phyloP scores from a whole-genome alignment of 306 rosid species.

The Notholithocarpus densiflorus region DNA sequence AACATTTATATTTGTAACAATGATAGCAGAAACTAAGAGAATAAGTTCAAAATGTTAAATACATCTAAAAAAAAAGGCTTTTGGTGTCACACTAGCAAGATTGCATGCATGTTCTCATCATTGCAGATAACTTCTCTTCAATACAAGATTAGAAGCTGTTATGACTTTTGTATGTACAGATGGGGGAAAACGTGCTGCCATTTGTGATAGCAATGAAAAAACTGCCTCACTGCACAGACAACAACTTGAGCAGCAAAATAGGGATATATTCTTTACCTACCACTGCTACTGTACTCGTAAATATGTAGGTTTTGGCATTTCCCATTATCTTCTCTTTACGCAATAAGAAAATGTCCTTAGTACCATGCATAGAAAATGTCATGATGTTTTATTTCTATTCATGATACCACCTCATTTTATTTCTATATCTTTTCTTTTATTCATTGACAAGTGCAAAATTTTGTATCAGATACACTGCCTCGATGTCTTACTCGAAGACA shows the following conservation, averaged over 20 bases:
- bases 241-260: constrained; percentile 45
- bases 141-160: background rate
- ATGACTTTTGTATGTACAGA: constrained; percentile 20
- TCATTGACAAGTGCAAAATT: background rate
- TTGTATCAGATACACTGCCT: constrained; percentile 68
- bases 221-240: constrained; percentile 47
- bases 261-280: constrained; percentile 63
- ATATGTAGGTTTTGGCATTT: constrained; percentile 48
- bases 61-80: background rate
- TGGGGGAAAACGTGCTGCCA: constrained; percentile 47
- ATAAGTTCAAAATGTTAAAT: background rate
- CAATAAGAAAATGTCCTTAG: background rate
- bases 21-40: background rate
- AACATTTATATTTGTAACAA: background rate
- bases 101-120: background rate
- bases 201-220: constrained; percentile 37
- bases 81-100: background rate
- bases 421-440: background rate
- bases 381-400: background rate
- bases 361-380: background rate
- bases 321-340: background rate
- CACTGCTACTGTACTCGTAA: constrained; percentile 96
- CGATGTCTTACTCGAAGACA: constrained; percentile 79
- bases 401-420: background rate
- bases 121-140: background rate